phyloP scores from a whole-genome alignment of 805 yeast genomes.

The Candida hungchunana region DNA sequence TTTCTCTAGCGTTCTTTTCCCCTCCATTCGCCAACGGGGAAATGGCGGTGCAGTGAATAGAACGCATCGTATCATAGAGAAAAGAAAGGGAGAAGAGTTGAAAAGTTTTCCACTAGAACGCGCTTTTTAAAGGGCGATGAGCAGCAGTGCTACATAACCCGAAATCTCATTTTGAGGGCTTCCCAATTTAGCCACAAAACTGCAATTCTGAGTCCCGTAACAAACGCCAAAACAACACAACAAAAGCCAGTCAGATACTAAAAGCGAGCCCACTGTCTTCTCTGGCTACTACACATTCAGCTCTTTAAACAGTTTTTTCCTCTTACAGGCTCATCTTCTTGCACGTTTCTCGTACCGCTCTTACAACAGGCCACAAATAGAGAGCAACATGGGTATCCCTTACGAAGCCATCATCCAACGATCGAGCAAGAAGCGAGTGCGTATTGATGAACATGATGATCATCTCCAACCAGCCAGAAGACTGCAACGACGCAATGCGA shows the following conservation, averaged over 20 bases:
- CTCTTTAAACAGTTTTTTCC: neutral
- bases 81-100: constrained; percentile 10
- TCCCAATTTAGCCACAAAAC: no score
- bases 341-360: neutral
- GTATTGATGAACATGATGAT: constrained; percentile 7
- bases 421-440: constrained; percentile 7
- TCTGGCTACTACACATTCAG: no score
- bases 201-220: no score
- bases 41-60: constrained; percentile 42
- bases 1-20: constrained; percentile 39
- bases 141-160: no score
- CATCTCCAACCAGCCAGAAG: constrained; percentile 8
- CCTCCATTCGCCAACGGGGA: constrained; percentile 38
- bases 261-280: no score
- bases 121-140: neutral
- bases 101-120: constrained; percentile 8
- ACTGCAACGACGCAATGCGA: constrained; percentile 10
- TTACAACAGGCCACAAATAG: neutral
- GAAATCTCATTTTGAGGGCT: no score
- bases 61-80: constrained; percentile 38
- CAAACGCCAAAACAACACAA: no score
- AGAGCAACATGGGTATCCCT: constrained; percentile 8
- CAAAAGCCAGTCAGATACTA: no score
- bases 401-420: constrained; percentile 4
- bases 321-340: neutral